Evolutionary conservation across 345 rosid genomes (phyloP).

Genomic region (Anastatica hierochuntica): DNA sequence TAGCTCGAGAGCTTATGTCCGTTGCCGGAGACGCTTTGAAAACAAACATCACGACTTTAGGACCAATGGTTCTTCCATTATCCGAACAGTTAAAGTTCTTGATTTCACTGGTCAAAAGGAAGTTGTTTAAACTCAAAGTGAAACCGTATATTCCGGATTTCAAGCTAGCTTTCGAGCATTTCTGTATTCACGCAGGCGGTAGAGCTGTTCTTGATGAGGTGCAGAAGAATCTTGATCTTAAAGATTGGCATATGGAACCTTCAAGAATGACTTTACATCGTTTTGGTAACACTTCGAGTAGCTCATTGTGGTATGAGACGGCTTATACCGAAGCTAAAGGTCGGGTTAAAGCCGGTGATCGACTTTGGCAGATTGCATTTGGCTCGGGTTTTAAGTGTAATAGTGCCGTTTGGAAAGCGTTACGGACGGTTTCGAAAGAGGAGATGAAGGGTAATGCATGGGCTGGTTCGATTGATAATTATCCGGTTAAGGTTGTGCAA

Average conservation of each 20-base stretch:
- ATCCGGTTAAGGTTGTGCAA: slow-evolving; percentile 46
- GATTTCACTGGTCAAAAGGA: background rate
- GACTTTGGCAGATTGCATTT: background rate
- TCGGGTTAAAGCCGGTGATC: background rate
- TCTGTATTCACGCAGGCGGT: background rate
- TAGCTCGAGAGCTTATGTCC: background rate
- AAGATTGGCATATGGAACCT: background rate
- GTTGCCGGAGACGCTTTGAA: background rate
- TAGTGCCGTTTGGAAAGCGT: slow-evolving; percentile 34
- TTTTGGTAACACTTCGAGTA: background rate
- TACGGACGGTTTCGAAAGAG: slow-evolving; percentile 30
- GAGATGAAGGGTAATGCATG: slow-evolving; percentile 56
- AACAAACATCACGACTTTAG: background rate
- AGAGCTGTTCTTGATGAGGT: background rate
- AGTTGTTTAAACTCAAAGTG: background rate
- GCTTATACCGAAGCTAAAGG: background rate
- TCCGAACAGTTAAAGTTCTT: background rate
- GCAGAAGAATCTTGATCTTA: background rate
- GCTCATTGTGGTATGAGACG: background rate
- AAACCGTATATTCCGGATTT: background rate
- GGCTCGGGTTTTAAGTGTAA: slow-evolving; percentile 71
- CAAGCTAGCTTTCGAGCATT: background rate
- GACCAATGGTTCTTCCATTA: background rate
- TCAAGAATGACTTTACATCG: background rate
- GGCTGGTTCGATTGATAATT: slow-evolving; percentile 47